Evolutionary conservation across 169 alveolate species (phyloP).

Genomic region (Plasmodium knowlesi): DNA sequence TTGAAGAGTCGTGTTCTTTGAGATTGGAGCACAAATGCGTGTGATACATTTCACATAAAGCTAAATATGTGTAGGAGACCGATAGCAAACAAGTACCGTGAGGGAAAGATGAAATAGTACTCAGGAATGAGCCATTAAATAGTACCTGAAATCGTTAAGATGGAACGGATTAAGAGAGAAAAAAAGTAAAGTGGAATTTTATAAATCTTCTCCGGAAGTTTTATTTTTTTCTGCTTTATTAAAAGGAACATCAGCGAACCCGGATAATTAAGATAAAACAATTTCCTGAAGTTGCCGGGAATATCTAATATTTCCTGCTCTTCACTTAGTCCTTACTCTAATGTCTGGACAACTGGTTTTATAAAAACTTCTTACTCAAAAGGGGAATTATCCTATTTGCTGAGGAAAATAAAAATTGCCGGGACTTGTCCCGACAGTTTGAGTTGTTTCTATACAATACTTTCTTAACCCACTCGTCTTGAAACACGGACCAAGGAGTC

Average conservation of each 20-base stretch:
- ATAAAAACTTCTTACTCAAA: too few relatives aligned
- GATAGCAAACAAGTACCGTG: slow-evolving; percentile 95
- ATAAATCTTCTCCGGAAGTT: too few relatives aligned
- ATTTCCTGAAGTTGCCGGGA: too few relatives aligned
- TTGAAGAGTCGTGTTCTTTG: slow-evolving; percentile 80
- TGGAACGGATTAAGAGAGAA: slow-evolving; percentile 62
- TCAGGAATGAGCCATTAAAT: slow-evolving; percentile 87
- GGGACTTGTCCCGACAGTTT: too few relatives aligned
- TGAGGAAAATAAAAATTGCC: too few relatives aligned
- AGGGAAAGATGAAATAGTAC: slow-evolving; percentile 95
- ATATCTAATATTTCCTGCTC: too few relatives aligned
- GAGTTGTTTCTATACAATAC: slow-evolving; percentile 54
- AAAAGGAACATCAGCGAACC: too few relatives aligned
- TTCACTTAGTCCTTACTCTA: too few relatives aligned
- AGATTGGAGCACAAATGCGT: slow-evolving; percentile 89
- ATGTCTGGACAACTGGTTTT: too few relatives aligned
- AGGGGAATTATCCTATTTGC: too few relatives aligned
- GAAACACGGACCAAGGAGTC: slow-evolving; percentile 97
- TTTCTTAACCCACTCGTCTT: slow-evolving; percentile 90
- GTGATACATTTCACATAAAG: slow-evolving; percentile 89
- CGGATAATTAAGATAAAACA: too few relatives aligned
- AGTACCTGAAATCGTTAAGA: slow-evolving; percentile 44
- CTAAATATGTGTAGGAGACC: slow-evolving; percentile 92
- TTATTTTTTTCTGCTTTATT: too few relatives aligned
- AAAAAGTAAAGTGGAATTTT: slow-evolving; percentile 88